A percentile compares a stretch with the other conserved stretches of the same genome.
phyloP scores from a whole-genome alignment of 495 filamentous ascomycete genomes.

The Xylaria acuta region DNA sequence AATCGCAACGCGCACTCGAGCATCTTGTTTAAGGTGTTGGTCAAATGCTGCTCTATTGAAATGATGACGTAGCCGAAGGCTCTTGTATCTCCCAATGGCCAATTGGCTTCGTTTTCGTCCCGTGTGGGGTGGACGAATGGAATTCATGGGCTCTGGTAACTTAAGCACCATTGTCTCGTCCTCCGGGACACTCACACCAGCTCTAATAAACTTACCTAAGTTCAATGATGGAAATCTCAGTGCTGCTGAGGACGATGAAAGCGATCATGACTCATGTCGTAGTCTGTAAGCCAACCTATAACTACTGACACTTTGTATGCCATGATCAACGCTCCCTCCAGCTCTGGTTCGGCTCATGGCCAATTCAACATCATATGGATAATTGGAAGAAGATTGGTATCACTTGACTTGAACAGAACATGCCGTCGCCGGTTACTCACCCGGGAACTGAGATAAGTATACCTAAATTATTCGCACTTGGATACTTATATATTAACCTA shows the following conservation, averaged over 20 bases:
- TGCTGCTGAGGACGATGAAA: not conserved
- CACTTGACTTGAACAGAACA: no score
- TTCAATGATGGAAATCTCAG: not conserved
- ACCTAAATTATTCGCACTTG: not conserved
- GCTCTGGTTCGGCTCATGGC: no score
- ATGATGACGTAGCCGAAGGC: not conserved
- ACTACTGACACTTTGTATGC: not conserved
- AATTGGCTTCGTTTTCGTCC: not conserved
- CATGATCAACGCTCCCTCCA: not conserved
- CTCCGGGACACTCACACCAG: no score
- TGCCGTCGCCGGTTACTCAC: no score
- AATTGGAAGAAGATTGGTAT: no score
- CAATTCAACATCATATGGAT: no score
- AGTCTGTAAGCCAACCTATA: not conserved
- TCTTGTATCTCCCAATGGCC: not conserved
- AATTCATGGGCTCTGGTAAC: no score
- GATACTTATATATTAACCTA: not conserved
- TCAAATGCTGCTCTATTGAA: not conserved
- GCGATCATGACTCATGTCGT: not conserved
- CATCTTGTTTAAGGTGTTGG: not conserved
- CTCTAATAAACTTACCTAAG: not conserved
- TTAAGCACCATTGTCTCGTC: no score
- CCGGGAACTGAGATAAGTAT: not conserved
- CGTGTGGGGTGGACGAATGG: no score
- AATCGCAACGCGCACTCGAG: not conserved